phyloP scores from a whole-genome alignment of 2,329 filamentous ascomycete species.

The Pyricularia sp. region DNA sequence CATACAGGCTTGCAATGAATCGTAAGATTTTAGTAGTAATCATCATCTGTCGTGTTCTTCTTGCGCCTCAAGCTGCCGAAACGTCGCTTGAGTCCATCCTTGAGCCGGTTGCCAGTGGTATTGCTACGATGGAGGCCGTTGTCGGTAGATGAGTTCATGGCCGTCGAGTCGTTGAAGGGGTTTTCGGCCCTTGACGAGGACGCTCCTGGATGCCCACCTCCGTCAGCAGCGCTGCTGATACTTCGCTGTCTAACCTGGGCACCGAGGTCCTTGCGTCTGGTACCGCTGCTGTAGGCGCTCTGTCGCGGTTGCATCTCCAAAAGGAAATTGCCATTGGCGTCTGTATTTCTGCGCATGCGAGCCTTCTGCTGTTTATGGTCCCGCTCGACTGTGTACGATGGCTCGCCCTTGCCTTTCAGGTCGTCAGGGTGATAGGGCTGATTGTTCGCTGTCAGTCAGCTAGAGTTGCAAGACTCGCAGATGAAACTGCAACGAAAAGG shows the following conservation, averaged over 20 bases:
- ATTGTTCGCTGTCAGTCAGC: neutral
- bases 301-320: conserved; percentile 38
- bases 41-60: conserved; percentile 17
- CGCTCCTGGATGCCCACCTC: neutral
- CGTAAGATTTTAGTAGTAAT: neutral
- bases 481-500: neutral
- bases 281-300: neutral
- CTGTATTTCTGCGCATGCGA: conserved; percentile 17
- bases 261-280: conserved; percentile 13
- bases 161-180: neutral
- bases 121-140: conserved; percentile 25
- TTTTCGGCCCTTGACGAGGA: neutral
- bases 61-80: conserved; percentile 43
- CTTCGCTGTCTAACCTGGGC: conserved; percentile 31
- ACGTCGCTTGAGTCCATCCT: conserved; percentile 42
- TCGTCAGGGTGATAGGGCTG: conserved; percentile 66
- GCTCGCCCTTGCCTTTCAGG: conserved; percentile 75
- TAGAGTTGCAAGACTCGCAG: neutral
- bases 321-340: conserved; percentile 15
- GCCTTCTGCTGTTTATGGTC: conserved; percentile 51
- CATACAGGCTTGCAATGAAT: neutral
- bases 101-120: conserved; percentile 33
- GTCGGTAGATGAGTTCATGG: conserved; percentile 13
- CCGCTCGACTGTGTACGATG: conserved; percentile 61
- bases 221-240: conserved; percentile 26